Percentiles rank a stretch among this genome's conserved stretches.
These are phyloP conservation scores for Sporisorium graminicola DNA, from an alignment of 1,284 basidiomycete species.

Conservation along the genomic window DNA sequence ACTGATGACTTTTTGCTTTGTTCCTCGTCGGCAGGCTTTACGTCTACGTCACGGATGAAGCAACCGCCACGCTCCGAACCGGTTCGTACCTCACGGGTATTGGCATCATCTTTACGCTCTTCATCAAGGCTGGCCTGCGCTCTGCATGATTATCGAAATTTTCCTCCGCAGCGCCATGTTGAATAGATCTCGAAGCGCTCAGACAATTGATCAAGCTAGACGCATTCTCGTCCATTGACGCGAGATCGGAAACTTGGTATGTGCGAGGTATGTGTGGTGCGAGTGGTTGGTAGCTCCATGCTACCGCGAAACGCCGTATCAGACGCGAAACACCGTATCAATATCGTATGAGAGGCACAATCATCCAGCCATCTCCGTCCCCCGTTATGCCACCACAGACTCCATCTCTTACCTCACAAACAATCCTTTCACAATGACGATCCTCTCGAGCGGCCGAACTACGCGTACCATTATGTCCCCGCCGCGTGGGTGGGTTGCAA, in stretches of 20 bases:
- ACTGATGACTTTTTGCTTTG: neutral
- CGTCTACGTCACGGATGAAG: slow-evolving; percentile 35
- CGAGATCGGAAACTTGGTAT: too few species aligned
- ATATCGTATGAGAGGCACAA: too few species aligned
- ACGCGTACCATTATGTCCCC: slow-evolving; percentile 41
- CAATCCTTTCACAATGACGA: slow-evolving; percentile 31
- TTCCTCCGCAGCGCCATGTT: neutral
- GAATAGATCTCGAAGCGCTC: neutral
- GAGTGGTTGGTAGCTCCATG: too few species aligned
- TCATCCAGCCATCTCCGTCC: too few species aligned
- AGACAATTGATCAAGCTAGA: neutral
- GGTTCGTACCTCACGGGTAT: slow-evolving; percentile 33
- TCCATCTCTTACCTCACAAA: neutral
- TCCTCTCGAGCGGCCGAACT: slow-evolving; percentile 34
- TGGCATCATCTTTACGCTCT: slow-evolving; percentile 48
- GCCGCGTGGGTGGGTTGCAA: slow-evolving; percentile 37
- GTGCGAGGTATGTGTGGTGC: too few species aligned
- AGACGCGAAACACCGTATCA: too few species aligned
- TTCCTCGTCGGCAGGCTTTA: slow-evolving; percentile 23
- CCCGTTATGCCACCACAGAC: too few species aligned
- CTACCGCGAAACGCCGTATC: too few species aligned
- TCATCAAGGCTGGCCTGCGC: slow-evolving; percentile 47
- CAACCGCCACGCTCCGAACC: slow-evolving; percentile 23
- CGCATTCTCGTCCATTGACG: too few species aligned
- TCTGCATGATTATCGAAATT: slow-evolving; percentile 15